Conservation (phyloP, 2,329 filamentous ascomycete species). For the Lecanicillium sp. region DNA sequence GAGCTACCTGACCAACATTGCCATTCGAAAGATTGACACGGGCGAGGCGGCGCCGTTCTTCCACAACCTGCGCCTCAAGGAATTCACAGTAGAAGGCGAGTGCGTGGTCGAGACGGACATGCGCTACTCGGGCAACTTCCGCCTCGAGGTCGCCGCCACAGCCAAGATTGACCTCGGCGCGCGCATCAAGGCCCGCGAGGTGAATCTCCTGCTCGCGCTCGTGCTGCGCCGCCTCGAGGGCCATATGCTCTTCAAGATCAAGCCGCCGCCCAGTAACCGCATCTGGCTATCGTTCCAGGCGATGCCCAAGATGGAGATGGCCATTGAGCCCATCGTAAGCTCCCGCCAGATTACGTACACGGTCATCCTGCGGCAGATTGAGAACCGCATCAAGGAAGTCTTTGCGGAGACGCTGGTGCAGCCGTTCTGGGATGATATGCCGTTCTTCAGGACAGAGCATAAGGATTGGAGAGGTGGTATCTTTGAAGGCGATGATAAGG, state of each 20-base stretch:
- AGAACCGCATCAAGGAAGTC: slow-evolving; percentile 90
- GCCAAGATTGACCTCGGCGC: slow-evolving; percentile 84
- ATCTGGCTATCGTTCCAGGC: slow-evolving; percentile 93
- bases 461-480: slow-evolving; percentile 83
- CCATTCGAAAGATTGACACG: slow-evolving; percentile 76
- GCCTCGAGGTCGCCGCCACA: slow-evolving; percentile 85
- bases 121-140: slow-evolving; percentile 82
- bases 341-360: slow-evolving; percentile 93
- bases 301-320: slow-evolving; percentile 90
- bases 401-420: slow-evolving; percentile 85
- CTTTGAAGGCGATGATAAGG: slow-evolving; percentile 53
- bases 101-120: slow-evolving; percentile 82
- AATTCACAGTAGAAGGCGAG: slow-evolving; percentile 87
- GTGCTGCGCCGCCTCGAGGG: slow-evolving; percentile 81
- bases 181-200: slow-evolving; percentile 83
- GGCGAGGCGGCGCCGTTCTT: slow-evolving; percentile 83
- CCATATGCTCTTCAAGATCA: slow-evolving; percentile 78
- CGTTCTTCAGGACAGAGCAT: slow-evolving; percentile 75
- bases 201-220: slow-evolving; percentile 81
- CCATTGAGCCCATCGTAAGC: slow-evolving; percentile 93
- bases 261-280: slow-evolving; percentile 90
- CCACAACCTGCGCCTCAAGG: slow-evolving; percentile 80
- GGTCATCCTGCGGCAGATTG: slow-evolving; percentile 85
- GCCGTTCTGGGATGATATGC: slow-evolving; percentile 94
- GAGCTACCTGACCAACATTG: slow-evolving; percentile 78